A percentile compares a stretch with the other conserved stretches of the same genome.
phyloP scores from a whole-genome alignment of 2,329 filamentous ascomycete genomes.

The Madurella mycetomatis region DNA sequence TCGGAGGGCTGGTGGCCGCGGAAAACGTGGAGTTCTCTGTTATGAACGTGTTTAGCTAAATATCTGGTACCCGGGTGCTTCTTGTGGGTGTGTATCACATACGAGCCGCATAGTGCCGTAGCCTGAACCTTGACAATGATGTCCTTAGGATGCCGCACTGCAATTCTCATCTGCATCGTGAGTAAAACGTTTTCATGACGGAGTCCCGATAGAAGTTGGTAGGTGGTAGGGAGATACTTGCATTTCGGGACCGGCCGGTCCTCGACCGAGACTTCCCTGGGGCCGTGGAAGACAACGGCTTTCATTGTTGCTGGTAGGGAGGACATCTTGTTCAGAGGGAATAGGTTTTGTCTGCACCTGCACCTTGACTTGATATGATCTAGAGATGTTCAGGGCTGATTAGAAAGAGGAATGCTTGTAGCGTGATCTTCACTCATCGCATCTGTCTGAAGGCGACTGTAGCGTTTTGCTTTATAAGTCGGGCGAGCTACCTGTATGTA shows the following conservation, averaged over 20 bases:
- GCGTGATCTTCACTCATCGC: too few relatives aligned
- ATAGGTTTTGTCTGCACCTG: too few relatives aligned
- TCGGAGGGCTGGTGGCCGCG: conserved; percentile 71
- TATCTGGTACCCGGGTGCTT: neutral
- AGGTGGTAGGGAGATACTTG: conserved; percentile 26
- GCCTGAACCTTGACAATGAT: conserved; percentile 79
- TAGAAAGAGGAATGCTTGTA: too few relatives aligned
- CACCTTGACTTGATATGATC: too few relatives aligned
- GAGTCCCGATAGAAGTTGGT: neutral
- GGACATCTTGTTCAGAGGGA: conserved; percentile 4
- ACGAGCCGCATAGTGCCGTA: conserved; percentile 86
- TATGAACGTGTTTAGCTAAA: neutral
- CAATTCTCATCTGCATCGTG: conserved; percentile 7
- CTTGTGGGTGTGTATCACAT: conserved; percentile 30
- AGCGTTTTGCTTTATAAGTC: too few relatives aligned
- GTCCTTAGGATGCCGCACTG: conserved; percentile 65
- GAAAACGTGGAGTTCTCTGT: conserved; percentile 79
- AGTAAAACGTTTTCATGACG: conserved; percentile 5
- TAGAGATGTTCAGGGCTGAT: too few relatives aligned
- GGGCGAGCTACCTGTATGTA: too few relatives aligned
- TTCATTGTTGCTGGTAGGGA: conserved; percentile 62
- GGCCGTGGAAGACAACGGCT: conserved; percentile 82
- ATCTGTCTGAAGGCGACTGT: too few relatives aligned
- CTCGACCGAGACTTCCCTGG: conserved; percentile 69
- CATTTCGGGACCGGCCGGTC: conserved; percentile 71